phyloP scores from a whole-genome alignment of 306 rosid species.

The Vigna hirtella region DNA sequence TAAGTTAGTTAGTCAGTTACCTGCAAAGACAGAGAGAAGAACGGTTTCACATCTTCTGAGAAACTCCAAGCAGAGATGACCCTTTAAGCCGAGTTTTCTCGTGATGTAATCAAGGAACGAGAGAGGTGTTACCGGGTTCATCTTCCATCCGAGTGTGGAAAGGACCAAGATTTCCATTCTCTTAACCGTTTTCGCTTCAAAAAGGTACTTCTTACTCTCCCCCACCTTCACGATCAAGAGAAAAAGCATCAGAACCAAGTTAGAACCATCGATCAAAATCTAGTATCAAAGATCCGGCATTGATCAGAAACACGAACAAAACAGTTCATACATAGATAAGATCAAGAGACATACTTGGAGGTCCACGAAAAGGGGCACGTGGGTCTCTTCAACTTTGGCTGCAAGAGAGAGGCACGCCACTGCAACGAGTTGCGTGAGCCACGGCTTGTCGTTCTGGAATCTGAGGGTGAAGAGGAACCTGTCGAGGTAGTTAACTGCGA shows the following conservation, averaged over 20 bases:
- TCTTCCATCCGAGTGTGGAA: constrained; percentile 81
- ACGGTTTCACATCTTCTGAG: constrained; percentile 64
- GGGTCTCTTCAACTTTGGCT: constrained; percentile 84
- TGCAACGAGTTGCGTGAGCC: constrained; percentile 79
- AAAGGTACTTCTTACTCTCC: constrained; percentile 58
- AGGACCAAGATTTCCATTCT: constrained; percentile 90
- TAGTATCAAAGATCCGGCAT: background rate
- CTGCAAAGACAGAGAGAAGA: constrained; percentile 65
- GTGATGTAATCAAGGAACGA: constrained; percentile 76
- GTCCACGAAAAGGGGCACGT: constrained; percentile 72
- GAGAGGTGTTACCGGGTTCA: constrained; percentile 84
- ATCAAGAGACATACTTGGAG: constrained; percentile 57
- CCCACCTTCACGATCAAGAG: constrained; percentile 58
- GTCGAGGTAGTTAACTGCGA: constrained; percentile 77
- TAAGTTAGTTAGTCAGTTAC: constrained; percentile 38
- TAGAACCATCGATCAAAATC: background rate
- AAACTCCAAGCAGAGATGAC: constrained; percentile 70
- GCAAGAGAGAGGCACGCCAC: constrained; percentile 86
- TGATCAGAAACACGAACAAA: background rate
- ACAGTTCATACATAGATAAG: no score
- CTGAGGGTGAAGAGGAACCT: constrained; percentile 64
- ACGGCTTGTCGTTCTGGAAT: constrained; percentile 63
- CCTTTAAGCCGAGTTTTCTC: constrained; percentile 74
- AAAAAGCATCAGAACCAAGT: background rate
- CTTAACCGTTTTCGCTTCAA: constrained; percentile 74